These are phyloP conservation scores for Plasmodium gonderi DNA, from an alignment of 169 alveolate genomes.

Conservation along the genomic window DNA sequence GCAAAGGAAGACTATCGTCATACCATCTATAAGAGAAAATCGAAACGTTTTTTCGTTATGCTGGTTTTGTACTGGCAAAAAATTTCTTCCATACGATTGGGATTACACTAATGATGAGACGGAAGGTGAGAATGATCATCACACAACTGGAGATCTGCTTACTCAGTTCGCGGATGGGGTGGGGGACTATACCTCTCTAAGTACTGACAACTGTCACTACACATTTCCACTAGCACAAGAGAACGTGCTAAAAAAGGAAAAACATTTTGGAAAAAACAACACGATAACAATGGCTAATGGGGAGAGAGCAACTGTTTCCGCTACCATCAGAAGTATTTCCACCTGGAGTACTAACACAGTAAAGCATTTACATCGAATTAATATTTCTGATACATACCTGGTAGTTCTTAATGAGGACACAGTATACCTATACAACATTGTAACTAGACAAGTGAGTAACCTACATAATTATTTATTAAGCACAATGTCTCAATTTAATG, in stretches of 20 bases:
- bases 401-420: slow-evolving; percentile 22
- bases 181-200: too few relatives aligned
- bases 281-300: neutral
- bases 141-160: neutral
- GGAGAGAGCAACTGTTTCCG: too few relatives aligned
- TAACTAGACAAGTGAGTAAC: neutral
- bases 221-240: too few relatives aligned
- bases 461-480: slow-evolving; percentile 22
- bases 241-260: neutral
- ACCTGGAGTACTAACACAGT: neutral
- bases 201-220: too few relatives aligned
- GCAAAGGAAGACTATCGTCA: neutral
- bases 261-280: neutral
- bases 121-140: too few relatives aligned
- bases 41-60: slow-evolving; percentile 31
- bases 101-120: neutral
- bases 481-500: slow-evolving; percentile 13
- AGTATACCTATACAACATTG: slow-evolving; percentile 35
- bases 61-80: slow-evolving; percentile 24
- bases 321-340: too few relatives aligned
- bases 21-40: slow-evolving; percentile 55
- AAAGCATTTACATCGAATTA: neutral
- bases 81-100: neutral
- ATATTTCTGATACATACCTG: slow-evolving; percentile 13
- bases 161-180: neutral